phyloP scores from a whole-genome alignment of 768 basidiomycete species.

The Lanmaoa pseudosensibilis region DNA sequence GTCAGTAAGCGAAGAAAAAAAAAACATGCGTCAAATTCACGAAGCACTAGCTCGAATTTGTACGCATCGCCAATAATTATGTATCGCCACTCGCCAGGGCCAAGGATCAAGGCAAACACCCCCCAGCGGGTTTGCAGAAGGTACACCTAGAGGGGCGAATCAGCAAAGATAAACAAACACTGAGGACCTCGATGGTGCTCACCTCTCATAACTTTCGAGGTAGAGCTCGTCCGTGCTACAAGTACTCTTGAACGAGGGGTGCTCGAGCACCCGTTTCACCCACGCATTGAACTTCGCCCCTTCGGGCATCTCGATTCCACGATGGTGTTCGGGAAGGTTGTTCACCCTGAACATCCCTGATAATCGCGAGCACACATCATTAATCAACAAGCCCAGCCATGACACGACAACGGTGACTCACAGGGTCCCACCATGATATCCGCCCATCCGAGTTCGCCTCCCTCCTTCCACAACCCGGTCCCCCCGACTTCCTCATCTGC shows the following conservation, averaged over 20 bases:
- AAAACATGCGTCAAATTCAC: neutral
- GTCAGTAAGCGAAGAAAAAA: neutral
- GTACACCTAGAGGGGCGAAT: constrained; percentile 53
- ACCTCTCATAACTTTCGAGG: constrained; percentile 72
- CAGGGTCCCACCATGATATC: constrained; percentile 75
- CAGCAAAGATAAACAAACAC: neutral
- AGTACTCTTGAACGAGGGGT: constrained; percentile 65
- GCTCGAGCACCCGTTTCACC: constrained; percentile 51
- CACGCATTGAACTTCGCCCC: constrained; percentile 52
- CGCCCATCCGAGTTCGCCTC: constrained; percentile 55
- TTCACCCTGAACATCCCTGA: constrained; percentile 68
- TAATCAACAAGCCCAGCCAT: neutral
- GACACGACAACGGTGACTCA: constrained; percentile 33
- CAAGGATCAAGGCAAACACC: constrained; percentile 52
- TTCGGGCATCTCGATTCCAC: constrained; percentile 58
- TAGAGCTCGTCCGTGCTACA: constrained; percentile 70
- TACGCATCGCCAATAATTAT: neutral
- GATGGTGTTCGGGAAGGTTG: constrained; percentile 64
- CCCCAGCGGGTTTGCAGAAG: constrained; percentile 66
- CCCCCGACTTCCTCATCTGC: constrained; percentile 51
- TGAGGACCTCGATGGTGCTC: constrained; percentile 6
- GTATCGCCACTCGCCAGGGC: neutral
- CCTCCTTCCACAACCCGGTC: constrained; percentile 59
- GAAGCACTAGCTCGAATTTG: neutral
- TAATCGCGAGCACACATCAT: neutral